Evolutionary conservation across 2,329 filamentous ascomycete genomes (phyloP).

Genomic region (Sarocladiaceae sp.): DNA sequence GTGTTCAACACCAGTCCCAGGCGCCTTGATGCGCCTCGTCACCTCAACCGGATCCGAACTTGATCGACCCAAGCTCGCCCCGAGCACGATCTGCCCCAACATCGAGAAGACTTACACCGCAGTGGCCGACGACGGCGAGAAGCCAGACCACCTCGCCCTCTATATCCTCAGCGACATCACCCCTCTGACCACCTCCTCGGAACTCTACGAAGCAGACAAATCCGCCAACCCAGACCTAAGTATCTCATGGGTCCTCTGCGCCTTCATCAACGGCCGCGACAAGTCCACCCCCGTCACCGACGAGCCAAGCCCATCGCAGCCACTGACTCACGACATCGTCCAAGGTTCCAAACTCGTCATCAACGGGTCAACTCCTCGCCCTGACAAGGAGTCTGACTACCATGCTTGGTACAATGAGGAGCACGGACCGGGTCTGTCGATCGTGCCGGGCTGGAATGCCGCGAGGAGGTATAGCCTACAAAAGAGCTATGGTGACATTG

Average conservation of each 20-base stretch:
- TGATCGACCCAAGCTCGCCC: not conserved
- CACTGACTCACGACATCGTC: not conserved
- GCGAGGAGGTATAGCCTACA: constrained; percentile 12
- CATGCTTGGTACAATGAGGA: constrained; percentile 15
- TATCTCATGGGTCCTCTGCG: constrained; percentile 12
- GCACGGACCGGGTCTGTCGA: constrained; percentile 12
- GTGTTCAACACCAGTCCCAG: constrained; percentile 1
- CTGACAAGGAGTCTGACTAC: constrained; percentile 14
- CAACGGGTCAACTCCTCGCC: constrained; percentile 13
- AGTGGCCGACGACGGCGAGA: constrained; percentile 1
- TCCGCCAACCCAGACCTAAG: not conserved
- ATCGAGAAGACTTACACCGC: not conserved
- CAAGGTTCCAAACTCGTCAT: constrained; percentile 10
- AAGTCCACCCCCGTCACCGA: not conserved
- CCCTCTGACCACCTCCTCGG: constrained; percentile 7
- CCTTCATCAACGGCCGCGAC: constrained; percentile 15
- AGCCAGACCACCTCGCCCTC: constrained; percentile 10
- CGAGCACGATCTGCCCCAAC: not conserved
- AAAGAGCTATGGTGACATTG: constrained; percentile 12
- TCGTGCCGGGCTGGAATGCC: constrained; percentile 14
- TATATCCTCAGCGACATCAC: constrained; percentile 14
- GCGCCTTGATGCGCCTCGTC: constrained; percentile 13
- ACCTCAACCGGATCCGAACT: not conserved
- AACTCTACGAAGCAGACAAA: constrained; percentile 10
- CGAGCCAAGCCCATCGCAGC: not conserved